Conservation (phyloP, 148 eudicot genomes). For the Spergularia marina region DNA sequence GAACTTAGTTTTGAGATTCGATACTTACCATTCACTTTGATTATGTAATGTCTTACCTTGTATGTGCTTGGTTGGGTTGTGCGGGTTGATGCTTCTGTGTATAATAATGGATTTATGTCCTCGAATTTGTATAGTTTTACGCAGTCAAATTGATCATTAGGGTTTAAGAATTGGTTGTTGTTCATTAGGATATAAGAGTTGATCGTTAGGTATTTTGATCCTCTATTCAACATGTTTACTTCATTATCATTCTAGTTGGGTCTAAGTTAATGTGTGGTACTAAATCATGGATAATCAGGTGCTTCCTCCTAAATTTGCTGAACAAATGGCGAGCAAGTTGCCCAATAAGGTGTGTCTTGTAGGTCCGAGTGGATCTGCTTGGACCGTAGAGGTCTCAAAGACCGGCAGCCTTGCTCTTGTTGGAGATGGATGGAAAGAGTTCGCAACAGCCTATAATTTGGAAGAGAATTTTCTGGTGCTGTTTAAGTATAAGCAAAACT, state of each 20-base stretch:
- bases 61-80: too few relatives aligned
- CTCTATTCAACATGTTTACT: neutral
- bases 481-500: constrained; percentile 40
- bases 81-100: too few relatives aligned
- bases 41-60: too few relatives aligned
- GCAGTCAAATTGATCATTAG: too few relatives aligned
- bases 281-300: constrained; percentile 22
- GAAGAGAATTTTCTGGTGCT: constrained; percentile 35
- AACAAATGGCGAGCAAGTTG: constrained; percentile 19
- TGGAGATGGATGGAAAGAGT: constrained; percentile 47
- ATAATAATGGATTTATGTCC: too few relatives aligned
- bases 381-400: constrained; percentile 38
- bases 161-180: too few relatives aligned
- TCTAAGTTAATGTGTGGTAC: neutral
- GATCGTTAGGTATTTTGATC: too few relatives aligned
- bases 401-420: constrained; percentile 27
- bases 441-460: constrained; percentile 39
- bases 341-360: constrained; percentile 33
- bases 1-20: too few relatives aligned
- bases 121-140: too few relatives aligned
- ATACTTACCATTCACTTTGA: too few relatives aligned
- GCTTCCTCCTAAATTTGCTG: constrained; percentile 29
- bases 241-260: neutral
- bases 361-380: constrained; percentile 47
- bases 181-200: too few relatives aligned